A percentile compares a stretch with the other conserved stretches of the same genome.
These are phyloP conservation scores for Macadamia integrifolia DNA, from an alignment of 164 flowering plant species.

Conservation along the genomic window DNA sequence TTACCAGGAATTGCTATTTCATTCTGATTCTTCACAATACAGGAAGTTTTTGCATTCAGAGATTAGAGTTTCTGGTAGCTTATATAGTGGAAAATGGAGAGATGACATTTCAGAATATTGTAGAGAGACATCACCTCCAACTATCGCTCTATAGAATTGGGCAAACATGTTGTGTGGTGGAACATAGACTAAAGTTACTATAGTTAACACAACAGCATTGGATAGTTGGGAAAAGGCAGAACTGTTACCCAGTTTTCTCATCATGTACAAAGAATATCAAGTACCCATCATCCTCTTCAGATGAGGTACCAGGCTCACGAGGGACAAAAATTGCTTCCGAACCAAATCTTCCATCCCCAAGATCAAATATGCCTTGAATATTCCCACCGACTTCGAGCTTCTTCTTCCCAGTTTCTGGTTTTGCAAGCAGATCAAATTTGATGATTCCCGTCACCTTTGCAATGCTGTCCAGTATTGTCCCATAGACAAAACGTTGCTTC, in stretches of 20 bases:
- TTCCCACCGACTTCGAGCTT: slow-evolving; percentile 87
- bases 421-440: slow-evolving; percentile 85
- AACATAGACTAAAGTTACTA: no score
- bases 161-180: no score
- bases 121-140: no score
- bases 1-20: not conserved
- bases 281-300: slow-evolving; percentile 98
- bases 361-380: slow-evolving; percentile 70
- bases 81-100: no score
- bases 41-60: no score
- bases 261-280: slow-evolving; percentile 84
- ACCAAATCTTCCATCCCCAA: slow-evolving; percentile 84
- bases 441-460: slow-evolving; percentile 76
- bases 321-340: slow-evolving; percentile 96
- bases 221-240: slow-evolving; percentile 4
- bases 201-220: no score
- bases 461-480: slow-evolving; percentile 63
- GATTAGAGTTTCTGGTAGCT: no score
- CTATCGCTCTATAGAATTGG: no score
- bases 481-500: slow-evolving; percentile 87
- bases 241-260: slow-evolving; percentile 71
- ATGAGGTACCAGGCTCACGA: slow-evolving; percentile 51
- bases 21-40: not conserved
- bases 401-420: slow-evolving; percentile 64
- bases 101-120: no score